These are phyloP conservation scores for Puccinia hordei DNA, from an alignment of 1,284 basidiomycete species.

Conservation along the genomic window DNA sequence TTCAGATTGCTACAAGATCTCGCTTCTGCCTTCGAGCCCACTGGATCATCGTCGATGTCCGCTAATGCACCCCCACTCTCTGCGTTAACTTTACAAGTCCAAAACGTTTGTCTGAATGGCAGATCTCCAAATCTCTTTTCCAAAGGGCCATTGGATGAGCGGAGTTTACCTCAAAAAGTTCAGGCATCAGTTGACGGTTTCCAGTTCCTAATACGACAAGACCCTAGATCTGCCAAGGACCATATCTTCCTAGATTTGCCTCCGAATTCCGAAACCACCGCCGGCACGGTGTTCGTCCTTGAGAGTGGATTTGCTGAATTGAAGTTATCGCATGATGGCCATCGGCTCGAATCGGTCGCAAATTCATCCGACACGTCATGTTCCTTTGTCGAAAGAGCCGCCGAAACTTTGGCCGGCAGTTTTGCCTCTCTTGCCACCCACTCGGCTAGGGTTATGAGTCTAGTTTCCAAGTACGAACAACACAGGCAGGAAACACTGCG, in stretches of 20 bases:
- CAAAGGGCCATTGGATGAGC: constrained; percentile 14
- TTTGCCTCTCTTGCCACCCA: constrained; percentile 23
- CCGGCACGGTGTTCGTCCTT: constrained; percentile 1
- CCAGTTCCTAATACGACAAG: constrained; percentile 22
- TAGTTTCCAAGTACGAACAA: background rate
- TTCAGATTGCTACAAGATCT: constrained; percentile 36
- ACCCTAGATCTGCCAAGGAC: background rate
- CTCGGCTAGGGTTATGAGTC: background rate
- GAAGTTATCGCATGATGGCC: constrained; percentile 12
- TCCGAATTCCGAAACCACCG: constrained; percentile 26
- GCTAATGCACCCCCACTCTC: constrained; percentile 20
- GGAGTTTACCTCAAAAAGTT: constrained; percentile 26
- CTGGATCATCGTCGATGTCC: background rate
- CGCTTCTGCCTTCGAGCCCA: constrained; percentile 16
- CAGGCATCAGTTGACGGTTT: constrained; percentile 10
- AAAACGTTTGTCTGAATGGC: constrained; percentile 22
- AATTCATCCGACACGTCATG: constrained; percentile 7
- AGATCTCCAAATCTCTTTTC: constrained; percentile 13
- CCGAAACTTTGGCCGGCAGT: constrained; percentile 33
- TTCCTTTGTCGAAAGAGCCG: constrained; percentile 26
- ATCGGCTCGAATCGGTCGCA: constrained; percentile 5
- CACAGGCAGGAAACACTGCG: constrained; percentile 7
- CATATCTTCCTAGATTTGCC: background rate
- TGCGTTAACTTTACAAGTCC: background rate
- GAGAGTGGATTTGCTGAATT: constrained; percentile 20